Base-by-base conservation (phyloP, 2,329 filamentous ascomycete genomes). In the Lachnellula cervina region DNA sequence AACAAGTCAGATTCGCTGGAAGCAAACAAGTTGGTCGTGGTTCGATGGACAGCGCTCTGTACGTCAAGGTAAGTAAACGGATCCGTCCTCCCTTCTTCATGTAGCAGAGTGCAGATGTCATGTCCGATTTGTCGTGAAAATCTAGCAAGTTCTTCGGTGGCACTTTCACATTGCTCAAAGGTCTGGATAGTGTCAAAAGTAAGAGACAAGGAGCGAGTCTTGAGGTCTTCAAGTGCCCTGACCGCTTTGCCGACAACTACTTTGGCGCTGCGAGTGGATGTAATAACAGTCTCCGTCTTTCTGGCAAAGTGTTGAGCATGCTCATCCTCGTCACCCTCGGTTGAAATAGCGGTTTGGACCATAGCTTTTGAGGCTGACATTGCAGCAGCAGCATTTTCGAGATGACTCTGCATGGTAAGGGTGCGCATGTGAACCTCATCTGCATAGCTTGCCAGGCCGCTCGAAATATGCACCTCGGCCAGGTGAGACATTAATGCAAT, bases 401-500 rank as follows among this genome's bases (percentile, higher is more conserved):
- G 80, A 62, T 92, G 86, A 66, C 84, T 90, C 69, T 95, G 90
- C 72, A 91, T 84, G 59, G 93, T 75, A 47, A 84, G 71, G 2
- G 88, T 82, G 61, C 83, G 84, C 86, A 93, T 93, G 65, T 91
- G 83, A 35, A 92, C 74, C 64, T 91, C 84, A 66, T 92, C 87
- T 0, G 90, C 89, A 69, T 89, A 90, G 66, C 83, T 86, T 61
- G 88, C 83, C 8, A 90, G 75, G 45, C 82, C 84, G 51, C 80
- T 77, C 1, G 83, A 80, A 47, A 96, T 84, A 67, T 96, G 86
- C 21, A 92, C 85, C 67, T 93, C 89, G 9, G 84, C 87, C 14
- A 97, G 80, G 70, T 97, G 91, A n/a, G 83, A 82, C 79, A 97
- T 86, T 52, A 97, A 80, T 52, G 90, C 88, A 63, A 95, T 89